Evolutionary conservation across 192 early-diverging fungal species (phyloP).

Genomic region (Dimargaris xerosporica): DNA sequence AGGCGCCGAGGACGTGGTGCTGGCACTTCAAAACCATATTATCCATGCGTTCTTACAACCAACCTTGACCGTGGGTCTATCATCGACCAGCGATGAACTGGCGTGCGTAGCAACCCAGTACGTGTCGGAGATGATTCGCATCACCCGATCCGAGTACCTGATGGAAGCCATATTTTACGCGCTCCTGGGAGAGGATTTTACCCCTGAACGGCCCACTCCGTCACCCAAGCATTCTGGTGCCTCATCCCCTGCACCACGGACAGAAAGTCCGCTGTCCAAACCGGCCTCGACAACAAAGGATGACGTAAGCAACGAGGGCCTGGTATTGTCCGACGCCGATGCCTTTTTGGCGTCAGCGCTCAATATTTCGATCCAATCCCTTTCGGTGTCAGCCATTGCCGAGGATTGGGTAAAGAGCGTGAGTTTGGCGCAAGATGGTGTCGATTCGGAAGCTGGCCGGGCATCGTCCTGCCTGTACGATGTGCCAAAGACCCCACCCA

Average conservation of each 20-base stretch:
- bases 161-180: conserved; percentile 25
- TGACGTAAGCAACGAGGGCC: conserved; percentile 16
- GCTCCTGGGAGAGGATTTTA: conserved; percentile 21
- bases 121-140: conserved; percentile 20
- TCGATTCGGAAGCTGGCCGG: not conserved
- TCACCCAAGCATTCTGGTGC: no score
- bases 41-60: not conserved
- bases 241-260: no score
- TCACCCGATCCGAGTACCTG: conserved; percentile 19
- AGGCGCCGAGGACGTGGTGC: not conserved
- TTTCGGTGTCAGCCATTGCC: not conserved
- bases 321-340: conserved; percentile 25
- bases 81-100: conserved; percentile 12
- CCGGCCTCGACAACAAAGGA: conserved; percentile 14
- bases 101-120: conserved; percentile 24
- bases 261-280: not conserved
- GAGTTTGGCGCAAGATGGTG: not conserved
- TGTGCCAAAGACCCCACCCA: conserved; percentile 14
- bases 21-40: not conserved
- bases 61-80: not conserved
- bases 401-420: not conserved
- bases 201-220: conserved; percentile 14
- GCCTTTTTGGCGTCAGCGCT: conserved; percentile 12
- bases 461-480: not conserved
- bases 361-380: conserved; percentile 14